Evolutionary conservation across 2,329 filamentous ascomycete genomes (phyloP).

Genomic region (Alternaria angustiovoidea): DNA sequence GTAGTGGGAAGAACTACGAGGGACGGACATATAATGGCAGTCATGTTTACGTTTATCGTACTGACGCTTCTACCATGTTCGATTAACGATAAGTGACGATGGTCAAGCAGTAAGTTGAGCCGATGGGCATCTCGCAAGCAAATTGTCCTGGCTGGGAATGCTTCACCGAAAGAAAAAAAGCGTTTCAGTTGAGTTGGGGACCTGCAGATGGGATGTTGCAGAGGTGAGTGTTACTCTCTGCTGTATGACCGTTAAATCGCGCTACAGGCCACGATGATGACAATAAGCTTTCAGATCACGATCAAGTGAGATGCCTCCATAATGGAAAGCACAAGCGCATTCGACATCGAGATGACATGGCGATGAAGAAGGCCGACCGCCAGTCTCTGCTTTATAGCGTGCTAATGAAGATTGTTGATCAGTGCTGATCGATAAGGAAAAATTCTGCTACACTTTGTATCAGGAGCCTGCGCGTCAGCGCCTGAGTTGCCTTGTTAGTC

Average conservation of each 20-base stretch:
- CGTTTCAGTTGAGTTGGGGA: background rate
- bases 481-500: background rate
- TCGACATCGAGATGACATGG: too few species aligned
- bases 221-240: background rate
- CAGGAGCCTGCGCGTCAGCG: background rate
- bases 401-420: background rate
- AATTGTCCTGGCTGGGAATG: background rate
- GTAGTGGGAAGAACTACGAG: background rate
- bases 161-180: background rate
- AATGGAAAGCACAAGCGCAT: too few species aligned
- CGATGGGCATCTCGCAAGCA: background rate
- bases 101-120: background rate
- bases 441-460: background rate
- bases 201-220: background rate
- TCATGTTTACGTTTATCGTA: background rate
- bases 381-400: background rate
- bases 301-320: background rate
- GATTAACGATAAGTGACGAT: background rate
- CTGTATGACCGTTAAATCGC: background rate
- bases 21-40: background rate
- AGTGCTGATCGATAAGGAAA: background rate
- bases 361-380: background rate
- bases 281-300: background rate
- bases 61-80: too few species aligned
- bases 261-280: background rate